Percentiles rank a stretch among this genome's conserved stretches.
These are phyloP conservation scores for Rauvolfia tetraphylla DNA, from an alignment of 257 asterid genomes.

Conservation along the genomic window DNA sequence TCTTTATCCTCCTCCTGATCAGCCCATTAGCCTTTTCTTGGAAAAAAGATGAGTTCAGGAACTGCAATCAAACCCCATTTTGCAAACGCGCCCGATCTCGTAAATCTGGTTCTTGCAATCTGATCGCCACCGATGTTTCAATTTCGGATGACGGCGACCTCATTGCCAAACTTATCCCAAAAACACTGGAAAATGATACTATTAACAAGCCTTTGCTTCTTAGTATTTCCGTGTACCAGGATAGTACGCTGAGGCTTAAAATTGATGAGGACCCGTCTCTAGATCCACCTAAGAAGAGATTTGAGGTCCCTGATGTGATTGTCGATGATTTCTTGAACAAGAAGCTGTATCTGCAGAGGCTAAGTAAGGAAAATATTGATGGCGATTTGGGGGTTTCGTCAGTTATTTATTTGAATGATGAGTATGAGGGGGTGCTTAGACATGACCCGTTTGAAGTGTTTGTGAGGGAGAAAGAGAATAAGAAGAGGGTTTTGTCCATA, in stretches of 20 bases:
- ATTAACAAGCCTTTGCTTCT: constrained; percentile 53
- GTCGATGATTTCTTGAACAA: constrained; percentile 58
- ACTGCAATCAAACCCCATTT: constrained; percentile 89
- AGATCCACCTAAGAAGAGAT: constrained; percentile 79
- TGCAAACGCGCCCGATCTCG: constrained; percentile 91
- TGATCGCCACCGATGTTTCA: constrained; percentile 61
- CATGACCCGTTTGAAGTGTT: constrained; percentile 88
- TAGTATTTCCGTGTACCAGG: constrained; percentile 71
- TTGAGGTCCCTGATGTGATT: constrained; percentile 93
- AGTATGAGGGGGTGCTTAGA: constrained; percentile 82
- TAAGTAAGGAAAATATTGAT: constrained; percentile 52
- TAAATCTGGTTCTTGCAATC: constrained; percentile 51
- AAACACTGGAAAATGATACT: constrained; percentile 27
- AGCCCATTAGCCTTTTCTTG: constrained; percentile 40
- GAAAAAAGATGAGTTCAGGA: constrained; percentile 93
- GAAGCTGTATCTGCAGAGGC: constrained; percentile 73
- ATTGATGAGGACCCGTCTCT: constrained; percentile 77
- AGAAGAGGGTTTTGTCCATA: constrained; percentile 70
- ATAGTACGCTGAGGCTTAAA: constrained; percentile 81
- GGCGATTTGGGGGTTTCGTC: constrained; percentile 47
- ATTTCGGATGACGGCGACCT: constrained; percentile 84
- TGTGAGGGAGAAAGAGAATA: constrained; percentile 74
- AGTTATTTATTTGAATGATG: constrained; percentile 74
- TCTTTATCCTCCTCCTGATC: constrained; percentile 12
- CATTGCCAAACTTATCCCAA: constrained; percentile 56